phyloP scores from a whole-genome alignment of 192 early-diverging fungal genomes.

The Coemansia sp. region DNA sequence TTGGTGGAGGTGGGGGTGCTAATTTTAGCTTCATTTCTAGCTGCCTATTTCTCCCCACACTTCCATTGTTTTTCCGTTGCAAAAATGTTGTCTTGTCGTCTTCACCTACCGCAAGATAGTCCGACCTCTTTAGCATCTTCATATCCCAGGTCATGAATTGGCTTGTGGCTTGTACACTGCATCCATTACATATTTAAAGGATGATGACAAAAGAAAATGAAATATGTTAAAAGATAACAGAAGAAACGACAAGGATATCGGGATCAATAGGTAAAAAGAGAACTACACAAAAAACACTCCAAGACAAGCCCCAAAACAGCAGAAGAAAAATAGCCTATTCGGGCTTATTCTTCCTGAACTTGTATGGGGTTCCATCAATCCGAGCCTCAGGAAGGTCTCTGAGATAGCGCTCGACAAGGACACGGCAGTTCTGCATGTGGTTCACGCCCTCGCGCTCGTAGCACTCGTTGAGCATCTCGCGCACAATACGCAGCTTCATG shows the following conservation, averaged over 20 bases:
- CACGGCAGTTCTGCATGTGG: constrained; percentile 89
- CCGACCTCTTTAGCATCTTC: too few species aligned
- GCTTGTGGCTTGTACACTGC: neutral
- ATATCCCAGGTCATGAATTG: too few species aligned
- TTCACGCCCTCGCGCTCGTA: constrained; percentile 91
- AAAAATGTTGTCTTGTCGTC: too few species aligned
- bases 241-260: constrained; percentile 8
- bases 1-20: neutral
- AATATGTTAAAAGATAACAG: constrained; percentile 4
- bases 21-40: too few species aligned
- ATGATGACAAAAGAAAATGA: neutral
- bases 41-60: too few species aligned
- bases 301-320: neutral
- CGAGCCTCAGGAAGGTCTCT: constrained; percentile 53
- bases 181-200: neutral
- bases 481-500: constrained; percentile 82
- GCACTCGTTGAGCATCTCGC: constrained; percentile 89
- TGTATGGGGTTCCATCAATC: constrained; percentile 45
- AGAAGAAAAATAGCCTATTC: neutral
- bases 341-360: constrained; percentile 21
- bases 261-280: constrained; percentile 1
- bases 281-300: neutral
- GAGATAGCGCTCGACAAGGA: constrained; percentile 80
- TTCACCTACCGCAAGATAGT: too few species aligned
- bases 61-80: too few species aligned